Evolutionary conservation across 1,139 yeast genomes (phyloP).

Genomic region (Geotrichum aggregatum): DNA sequence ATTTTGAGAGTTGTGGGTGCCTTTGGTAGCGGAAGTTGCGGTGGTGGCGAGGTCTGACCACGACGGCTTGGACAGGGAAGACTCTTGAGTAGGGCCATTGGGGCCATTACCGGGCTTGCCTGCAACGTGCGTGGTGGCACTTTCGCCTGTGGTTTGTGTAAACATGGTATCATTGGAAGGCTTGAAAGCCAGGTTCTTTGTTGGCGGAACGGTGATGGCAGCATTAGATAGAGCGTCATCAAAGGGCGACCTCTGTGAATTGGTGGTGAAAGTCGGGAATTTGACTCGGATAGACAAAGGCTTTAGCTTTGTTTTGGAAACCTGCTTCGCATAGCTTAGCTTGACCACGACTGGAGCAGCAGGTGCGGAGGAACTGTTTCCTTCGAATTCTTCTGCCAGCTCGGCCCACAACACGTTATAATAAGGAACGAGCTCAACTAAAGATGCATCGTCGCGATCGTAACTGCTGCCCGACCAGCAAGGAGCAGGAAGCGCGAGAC

Average conservation of each 20-base stretch:
- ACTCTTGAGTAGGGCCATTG: not conserved
- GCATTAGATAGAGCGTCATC: not conserved
- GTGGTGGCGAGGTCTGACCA: too few relatives aligned
- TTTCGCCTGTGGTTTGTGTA: not conserved
- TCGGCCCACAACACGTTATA: constrained; percentile 22
- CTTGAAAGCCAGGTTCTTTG: not conserved
- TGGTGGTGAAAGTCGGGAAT: too few relatives aligned
- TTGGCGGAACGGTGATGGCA: not conserved
- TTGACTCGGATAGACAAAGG: not conserved
- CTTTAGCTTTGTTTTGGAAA: not conserved
- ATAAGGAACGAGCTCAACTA: constrained; percentile 19
- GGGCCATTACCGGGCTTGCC: not conserved
- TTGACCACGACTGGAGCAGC: not conserved
- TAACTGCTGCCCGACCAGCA: too few relatives aligned
- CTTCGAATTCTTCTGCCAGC: not conserved
- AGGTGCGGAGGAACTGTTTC: too few relatives aligned
- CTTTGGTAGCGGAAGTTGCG: not conserved
- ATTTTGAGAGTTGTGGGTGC: not conserved
- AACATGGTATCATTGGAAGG: constrained; percentile 1
- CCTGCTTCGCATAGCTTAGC: constrained; percentile 11
- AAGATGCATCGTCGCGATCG: not conserved
- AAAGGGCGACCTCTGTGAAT: not conserved
- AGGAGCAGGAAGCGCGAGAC: not conserved
- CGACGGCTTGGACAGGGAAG: too few relatives aligned
- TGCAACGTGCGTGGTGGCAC: too few relatives aligned